Base-by-base conservation (phyloP, 495 filamentous ascomycete genomes). In the Endocarpon pusillum region DNA sequence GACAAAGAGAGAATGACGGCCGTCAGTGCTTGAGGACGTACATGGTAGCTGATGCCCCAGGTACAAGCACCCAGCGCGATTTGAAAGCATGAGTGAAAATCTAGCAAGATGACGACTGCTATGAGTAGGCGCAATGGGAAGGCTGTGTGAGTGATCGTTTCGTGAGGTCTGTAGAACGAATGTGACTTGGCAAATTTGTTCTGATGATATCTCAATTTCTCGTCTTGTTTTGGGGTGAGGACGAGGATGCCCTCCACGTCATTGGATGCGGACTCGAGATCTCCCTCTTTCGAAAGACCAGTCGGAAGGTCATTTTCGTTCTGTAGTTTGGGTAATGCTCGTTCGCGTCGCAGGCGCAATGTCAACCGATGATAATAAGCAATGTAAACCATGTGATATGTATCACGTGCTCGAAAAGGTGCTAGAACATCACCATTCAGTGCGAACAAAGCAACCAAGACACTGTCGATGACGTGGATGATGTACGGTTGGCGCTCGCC, bases 151-250 rank as follows among this genome's bases (percentile, higher is more conserved):
- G 80, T 85, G 24, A 67, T 53, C 0, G 79, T 85, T 55, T 84
- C 81, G 53, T 87, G 78, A 1, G 81, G 81, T 47, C 81, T 81
- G 59, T 84, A 87, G 53, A 83, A 87, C 1, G 77, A 80, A 45
- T 87, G 81, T 0, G 73, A 77, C 33, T 71, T 78, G 42, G 73
- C 60, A 40, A 84, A 76, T 43, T 82, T 84, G 21, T 55, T 62
- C 42, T 83, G 75, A 45, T 87, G 79, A 41, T 84, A 70, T 22
- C 67, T 59, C 9, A 87, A 60, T 21, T 59, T 62, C 19, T 54
- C 53, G 44, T 83, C 73, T 45, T 83, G 71, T 22, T 59, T 52
- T 9, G 63, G 64, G 12, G 58, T 64, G 3, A 87, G 59, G 1
- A 86, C 76, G 1, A 63, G 65, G 36, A 59, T 69, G 37, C 73